Evolutionary conservation across 225 moss, liverwort and hornwort genomes (phyloP), one percentile per base, ranked within the genome.

Genomic region (Physcomitrellopsis africana): DNA sequence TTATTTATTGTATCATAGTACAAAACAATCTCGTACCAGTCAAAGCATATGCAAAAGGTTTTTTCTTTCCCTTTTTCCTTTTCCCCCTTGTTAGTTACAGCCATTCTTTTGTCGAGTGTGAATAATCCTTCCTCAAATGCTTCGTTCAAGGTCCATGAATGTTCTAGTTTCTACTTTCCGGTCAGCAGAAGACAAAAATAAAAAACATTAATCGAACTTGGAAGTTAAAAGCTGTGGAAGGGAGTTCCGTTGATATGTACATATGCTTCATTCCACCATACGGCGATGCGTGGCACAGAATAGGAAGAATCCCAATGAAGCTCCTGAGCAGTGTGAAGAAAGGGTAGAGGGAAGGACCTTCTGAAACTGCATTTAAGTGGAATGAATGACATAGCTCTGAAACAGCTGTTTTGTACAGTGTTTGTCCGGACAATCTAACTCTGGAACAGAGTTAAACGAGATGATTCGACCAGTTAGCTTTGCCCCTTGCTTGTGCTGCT

Each of bases 1-100:
- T 52, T 70, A 26, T 55, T 63, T 72, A 56, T 60, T 84, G 77
- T 74, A 84, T 65, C 55, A 61, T 80, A 64, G 60, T 55, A 56
- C 20, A 61, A 37, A 56, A 77, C 70, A 70, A 26, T 56, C 42
- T 63, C 51, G 29, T 69, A 65, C 60, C 24, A 72, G 49, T 47
- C 10, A 9, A 42, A 70, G 11, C 62, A 20, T 23, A 80, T 56
- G 48, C 60, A 14, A 77, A 61, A 54, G 55, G 19, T 70, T 69
- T 9, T n/a, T 55, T 20, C 76, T 53, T 76, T 53, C 26, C 32
- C 32, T 37, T 37, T 37, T 7, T 7, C 7, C 32, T 37, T 37
- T 37, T 4, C 7, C 32, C 4, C 7, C 7, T 1, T 37, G 32
- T 37, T 37, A 24, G 68, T 63, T 60, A 42, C 15, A 67, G 58